Conservation (phyloP, 2,329 filamentous ascomycete species). For the Diaporthe capsici region DNA sequence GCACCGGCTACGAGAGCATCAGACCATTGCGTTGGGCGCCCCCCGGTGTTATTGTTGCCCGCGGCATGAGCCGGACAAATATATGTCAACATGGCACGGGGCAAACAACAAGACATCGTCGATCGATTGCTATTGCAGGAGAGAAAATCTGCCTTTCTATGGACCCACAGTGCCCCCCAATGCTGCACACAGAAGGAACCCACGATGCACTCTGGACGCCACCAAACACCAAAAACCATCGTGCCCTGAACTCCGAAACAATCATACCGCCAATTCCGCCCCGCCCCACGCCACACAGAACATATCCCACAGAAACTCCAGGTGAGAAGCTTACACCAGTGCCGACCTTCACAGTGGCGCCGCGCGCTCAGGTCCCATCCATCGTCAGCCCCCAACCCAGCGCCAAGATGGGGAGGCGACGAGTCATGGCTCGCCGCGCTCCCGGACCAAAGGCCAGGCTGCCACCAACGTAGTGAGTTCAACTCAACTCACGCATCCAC, state of each 20-base stretch:
- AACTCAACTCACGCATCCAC: neutral
- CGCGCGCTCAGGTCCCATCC: neutral
- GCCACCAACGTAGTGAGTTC: neutral
- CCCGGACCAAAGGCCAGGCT: neutral
- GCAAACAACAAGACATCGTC: neutral
- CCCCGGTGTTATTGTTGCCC: neutral
- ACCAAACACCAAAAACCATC: neutral
- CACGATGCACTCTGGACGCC: neutral
- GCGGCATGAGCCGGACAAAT: neutral
- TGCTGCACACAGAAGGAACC: neutral
- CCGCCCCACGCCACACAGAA: neutral
- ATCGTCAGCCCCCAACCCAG: neutral
- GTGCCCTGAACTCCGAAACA: constrained; percentile 10
- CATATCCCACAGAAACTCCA: neutral
- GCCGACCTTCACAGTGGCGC: neutral
- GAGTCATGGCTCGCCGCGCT: neutral
- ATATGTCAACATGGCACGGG: neutral
- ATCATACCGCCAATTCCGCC: neutral
- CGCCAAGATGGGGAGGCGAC: neutral
- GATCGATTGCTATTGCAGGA: neutral
- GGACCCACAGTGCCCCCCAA: neutral
- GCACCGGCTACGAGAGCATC: neutral
- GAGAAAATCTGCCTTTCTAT: neutral
- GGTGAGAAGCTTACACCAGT: neutral
- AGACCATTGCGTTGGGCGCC: neutral